Percentiles rank a stretch among this genome's conserved stretches.
phyloP scores from a whole-genome alignment of 495 filamentous ascomycete genomes.

The Penicillium macrosclerotiorum region DNA sequence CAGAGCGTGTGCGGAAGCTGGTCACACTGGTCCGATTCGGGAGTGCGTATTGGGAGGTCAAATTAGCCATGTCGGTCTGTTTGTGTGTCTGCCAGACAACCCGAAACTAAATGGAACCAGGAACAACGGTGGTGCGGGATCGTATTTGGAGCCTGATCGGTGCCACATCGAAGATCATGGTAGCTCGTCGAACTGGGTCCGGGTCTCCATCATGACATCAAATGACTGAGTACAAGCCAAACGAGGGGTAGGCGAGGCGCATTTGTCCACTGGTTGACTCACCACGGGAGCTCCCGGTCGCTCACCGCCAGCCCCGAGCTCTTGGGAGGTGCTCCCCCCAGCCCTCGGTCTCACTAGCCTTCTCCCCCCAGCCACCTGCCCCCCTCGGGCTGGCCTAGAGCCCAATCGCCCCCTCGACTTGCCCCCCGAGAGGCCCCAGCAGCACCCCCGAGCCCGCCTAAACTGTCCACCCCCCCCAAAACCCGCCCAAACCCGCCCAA shows the following conservation, averaged over 20 bases:
- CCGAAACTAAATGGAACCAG: no score
- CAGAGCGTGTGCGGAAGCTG: not conserved
- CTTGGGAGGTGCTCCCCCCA: no score
- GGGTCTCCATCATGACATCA: constrained; percentile 28
- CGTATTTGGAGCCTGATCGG: no score
- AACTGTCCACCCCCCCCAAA: not conserved
- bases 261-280: constrained; percentile 5
- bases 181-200: constrained; percentile 11
- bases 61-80: no score
- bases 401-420: not conserved
- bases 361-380: no score
- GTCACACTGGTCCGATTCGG: not conserved
- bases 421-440: not conserved
- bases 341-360: no score
- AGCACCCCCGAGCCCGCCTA: not conserved
- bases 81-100: no score
- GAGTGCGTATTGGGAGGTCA: not conserved
- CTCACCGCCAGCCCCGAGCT: constrained; percentile 1
- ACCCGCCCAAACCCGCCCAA: not conserved
- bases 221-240: no score
- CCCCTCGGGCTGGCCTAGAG: no score
- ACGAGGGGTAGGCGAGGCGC: no score
- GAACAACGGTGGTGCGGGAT: no score
- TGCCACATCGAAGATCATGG: constrained; percentile 12
- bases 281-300: not conserved